Evolutionary conservation across 495 filamentous ascomycete genomes (phyloP), one percentile per base, ranked within the genome.

Genomic region (Talaromyces wortmannii): DNA sequence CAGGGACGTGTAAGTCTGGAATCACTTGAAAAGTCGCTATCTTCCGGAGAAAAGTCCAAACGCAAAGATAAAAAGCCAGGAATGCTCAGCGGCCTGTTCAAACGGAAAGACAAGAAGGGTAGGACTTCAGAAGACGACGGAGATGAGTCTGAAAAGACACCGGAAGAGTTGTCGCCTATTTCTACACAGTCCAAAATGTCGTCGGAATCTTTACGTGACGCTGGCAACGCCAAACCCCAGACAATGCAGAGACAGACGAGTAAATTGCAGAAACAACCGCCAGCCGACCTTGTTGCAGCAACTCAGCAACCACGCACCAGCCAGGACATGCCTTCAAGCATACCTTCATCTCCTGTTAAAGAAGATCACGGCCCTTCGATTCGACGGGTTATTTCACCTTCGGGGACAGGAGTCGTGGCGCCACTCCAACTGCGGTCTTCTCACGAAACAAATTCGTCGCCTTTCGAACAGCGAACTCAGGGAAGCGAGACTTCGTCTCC

Each of bases 51-150:
- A 11, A 83, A 81, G 56, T 51, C 57, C 36, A 87, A 84, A 65
- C 87, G 87, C 46, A 92, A 92, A 63, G 89, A 96, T 55, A 95
- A 96, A 76, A 96, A 94, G 65, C 78, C 84, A 12, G 89, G 91
- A 48, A 95, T 92, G 71, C 84, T 99, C 48, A 91, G 91, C 61
- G 92, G 91, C 43, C 79, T 97, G 61, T 99, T 99, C 79, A 97
- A 95, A 63, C 79, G 90, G 53, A 96, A 95, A 62, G 90, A 96
- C 59, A 96, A 91, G 77, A 97, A 89, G 66, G 74, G 73, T 52
- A 88, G 85, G 59, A 69, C 77, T 45, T 75, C 78, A 7, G 87
- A 89, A 49, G 84, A 89, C 45, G 87, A 88, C 50, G 74, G 79
- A 8, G 87, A 90, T 29, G 72, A 76, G 2, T 56, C 59, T 15